These are phyloP conservation scores for Flaveria bidentis DNA, from an alignment of 129 eudicot genomes.

Conservation along the genomic window DNA sequence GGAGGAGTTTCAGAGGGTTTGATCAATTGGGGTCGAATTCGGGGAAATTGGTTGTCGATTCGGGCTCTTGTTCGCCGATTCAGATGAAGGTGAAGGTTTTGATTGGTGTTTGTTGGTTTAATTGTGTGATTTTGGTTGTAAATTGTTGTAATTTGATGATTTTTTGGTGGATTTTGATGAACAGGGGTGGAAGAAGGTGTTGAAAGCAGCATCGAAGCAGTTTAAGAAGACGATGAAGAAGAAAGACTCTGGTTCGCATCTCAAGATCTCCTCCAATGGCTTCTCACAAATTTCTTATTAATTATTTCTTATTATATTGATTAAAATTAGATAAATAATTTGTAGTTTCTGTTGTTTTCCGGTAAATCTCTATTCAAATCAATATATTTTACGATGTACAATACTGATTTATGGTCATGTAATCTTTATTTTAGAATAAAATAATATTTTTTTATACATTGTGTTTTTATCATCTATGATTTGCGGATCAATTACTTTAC, in stretches of 20 bases:
- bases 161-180: neutral
- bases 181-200: constrained; percentile 73
- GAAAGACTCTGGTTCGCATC: constrained; percentile 38
- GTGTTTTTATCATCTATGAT: neutral
- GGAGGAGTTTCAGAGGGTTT: constrained; percentile 34
- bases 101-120: neutral
- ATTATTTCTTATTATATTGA: neutral
- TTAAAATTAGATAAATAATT: constrained; percentile 4
- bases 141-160: neutral
- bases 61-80: constrained; percentile 34
- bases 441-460: neutral
- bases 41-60: neutral
- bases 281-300: constrained; percentile 12
- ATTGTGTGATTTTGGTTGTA: neutral
- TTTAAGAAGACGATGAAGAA: constrained; percentile 74
- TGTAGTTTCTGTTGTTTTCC: neutral
- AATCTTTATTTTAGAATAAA: neutral
- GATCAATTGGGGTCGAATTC: constrained; percentile 32
- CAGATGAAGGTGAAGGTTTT: constrained; percentile 42
- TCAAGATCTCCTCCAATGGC: constrained; percentile 15
- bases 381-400: no score
- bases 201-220: constrained; percentile 69
- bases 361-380: no score
- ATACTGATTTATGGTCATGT: neutral
- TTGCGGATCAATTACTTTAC: no score